Evolutionary conservation across 2,329 filamentous ascomycete species (phyloP).

Genomic region (Monosporascus ibericus): DNA sequence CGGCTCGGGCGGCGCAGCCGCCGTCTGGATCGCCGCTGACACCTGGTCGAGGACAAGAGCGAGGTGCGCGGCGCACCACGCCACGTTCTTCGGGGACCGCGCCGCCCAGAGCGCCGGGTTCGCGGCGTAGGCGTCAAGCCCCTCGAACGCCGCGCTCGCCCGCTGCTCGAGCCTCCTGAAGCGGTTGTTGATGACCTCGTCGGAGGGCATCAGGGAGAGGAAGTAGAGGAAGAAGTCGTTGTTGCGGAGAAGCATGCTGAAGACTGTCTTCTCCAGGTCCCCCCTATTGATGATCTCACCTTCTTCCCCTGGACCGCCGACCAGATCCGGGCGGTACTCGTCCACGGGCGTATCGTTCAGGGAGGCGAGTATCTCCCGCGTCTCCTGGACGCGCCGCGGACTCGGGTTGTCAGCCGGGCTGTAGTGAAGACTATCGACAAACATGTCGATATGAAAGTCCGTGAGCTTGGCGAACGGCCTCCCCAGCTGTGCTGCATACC

Average conservation of each 20-base stretch:
- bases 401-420: constrained; percentile 28
- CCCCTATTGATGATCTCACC: constrained; percentile 34
- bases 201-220: constrained; percentile 36
- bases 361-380: constrained; percentile 45
- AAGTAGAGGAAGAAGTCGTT: constrained; percentile 50
- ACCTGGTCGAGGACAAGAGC: constrained; percentile 37
- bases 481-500: constrained; percentile 40
- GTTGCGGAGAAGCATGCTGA: constrained; percentile 48
- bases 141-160: constrained; percentile 38
- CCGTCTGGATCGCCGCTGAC: constrained; percentile 32
- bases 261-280: constrained; percentile 45
- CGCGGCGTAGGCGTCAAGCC: constrained; percentile 30
- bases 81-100: constrained; percentile 30
- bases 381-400: constrained; percentile 38
- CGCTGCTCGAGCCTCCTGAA: constrained; percentile 44
- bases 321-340: constrained; percentile 42
- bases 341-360: constrained; percentile 33
- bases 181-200: constrained; percentile 37
- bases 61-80: constrained; percentile 46
- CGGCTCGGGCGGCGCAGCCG: constrained; percentile 29
- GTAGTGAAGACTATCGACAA: constrained; percentile 48
- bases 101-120: constrained; percentile 3
- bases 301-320: constrained; percentile 22
- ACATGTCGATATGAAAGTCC: constrained; percentile 44
- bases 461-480: constrained; percentile 44